These are phyloP conservation scores for Abrus pulchellus DNA, from an alignment of 306 rosid genomes.

Conservation along the genomic window DNA sequence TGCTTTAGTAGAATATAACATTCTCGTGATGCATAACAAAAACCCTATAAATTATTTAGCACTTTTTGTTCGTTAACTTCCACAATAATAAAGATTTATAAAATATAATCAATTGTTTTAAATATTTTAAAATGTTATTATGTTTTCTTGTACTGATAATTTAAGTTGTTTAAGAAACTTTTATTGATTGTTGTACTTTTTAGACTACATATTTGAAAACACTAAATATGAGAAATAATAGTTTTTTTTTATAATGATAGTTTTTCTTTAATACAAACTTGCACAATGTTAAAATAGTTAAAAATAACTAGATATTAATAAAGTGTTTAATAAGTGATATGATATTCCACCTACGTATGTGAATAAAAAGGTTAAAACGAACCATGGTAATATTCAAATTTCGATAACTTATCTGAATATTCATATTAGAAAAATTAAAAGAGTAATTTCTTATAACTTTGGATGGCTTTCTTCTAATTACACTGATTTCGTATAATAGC, in stretches of 20 bases:
- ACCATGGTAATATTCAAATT: background rate
- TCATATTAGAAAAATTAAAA: background rate
- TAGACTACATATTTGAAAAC: too few species aligned
- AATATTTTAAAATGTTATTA: background rate
- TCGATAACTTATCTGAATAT: background rate
- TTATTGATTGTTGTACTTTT: background rate
- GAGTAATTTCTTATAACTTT: background rate
- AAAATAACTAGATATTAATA: too few species aligned
- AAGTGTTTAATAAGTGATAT: too few species aligned
- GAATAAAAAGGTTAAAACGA: background rate
- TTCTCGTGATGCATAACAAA: background rate
- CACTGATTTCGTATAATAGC: too few species aligned
- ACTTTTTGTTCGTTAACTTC: background rate
- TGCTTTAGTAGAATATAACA: background rate
- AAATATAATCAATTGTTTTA: background rate
- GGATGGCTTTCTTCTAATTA: background rate
- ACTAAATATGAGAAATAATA: background rate
- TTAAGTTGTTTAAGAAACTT: background rate
- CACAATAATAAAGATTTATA: background rate
- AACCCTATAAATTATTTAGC: background rate
- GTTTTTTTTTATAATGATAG: background rate
- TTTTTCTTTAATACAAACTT: background rate
- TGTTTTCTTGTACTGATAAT: background rate
- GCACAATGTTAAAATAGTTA: background rate
- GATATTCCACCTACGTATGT: background rate